Base-by-base conservation (phyloP, 192 early-diverging fungal species). In the Coemansia sp. region DNA sequence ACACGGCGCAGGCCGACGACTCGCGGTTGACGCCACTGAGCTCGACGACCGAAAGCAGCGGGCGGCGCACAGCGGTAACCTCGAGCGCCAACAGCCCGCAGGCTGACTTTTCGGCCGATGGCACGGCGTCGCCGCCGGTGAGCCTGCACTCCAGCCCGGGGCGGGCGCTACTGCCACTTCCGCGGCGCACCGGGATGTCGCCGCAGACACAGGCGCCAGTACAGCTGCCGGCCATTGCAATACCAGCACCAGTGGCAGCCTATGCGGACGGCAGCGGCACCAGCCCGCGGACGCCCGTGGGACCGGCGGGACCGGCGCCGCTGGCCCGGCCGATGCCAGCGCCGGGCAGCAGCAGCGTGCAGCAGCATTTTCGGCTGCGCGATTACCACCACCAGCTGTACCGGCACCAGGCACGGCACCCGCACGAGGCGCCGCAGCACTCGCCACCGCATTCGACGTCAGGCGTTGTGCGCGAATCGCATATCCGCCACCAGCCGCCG, bases 401-500 rank as follows among this genome's bases (percentile, higher is more conserved):
- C 36, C 50, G 50, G 7, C 50, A 52, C 35, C 50, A 52, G 25
- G 12, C 35, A 12, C 20, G 50, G 17, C 25, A 15, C 5, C 32
- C 36, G 2, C 9, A 22, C 23, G 36, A 52, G 14, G 22, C 50
- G 38, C 31, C 34, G 3, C 50, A 25, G 43, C 21, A 26, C 23
- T 28, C 25, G n/a, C 38, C 50, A 26, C 35, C 30, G 15, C 43
- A 45, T 23, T 12, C 22, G n/a, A 14, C 36, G 2, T 12, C 30
- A 17, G 21, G 4, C 9, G 32, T 12, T 15, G 19, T 22, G 35
- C 8, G 27, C 3, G 42, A 54, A 14, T 40, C 43, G 26, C 43
- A 42, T 12, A 52, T 34, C 42, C 43, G 43, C 11, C 64, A 59
- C 27, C 56, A 59, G 29, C 27, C 29, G 23, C 46, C 64, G 25